A percentile compares a stretch with the other conserved stretches of the same genome.
These are phyloP conservation scores for Zasmidium cellare DNA, from an alignment of 2,329 filamentous ascomycete genomes.

Conservation along the genomic window DNA sequence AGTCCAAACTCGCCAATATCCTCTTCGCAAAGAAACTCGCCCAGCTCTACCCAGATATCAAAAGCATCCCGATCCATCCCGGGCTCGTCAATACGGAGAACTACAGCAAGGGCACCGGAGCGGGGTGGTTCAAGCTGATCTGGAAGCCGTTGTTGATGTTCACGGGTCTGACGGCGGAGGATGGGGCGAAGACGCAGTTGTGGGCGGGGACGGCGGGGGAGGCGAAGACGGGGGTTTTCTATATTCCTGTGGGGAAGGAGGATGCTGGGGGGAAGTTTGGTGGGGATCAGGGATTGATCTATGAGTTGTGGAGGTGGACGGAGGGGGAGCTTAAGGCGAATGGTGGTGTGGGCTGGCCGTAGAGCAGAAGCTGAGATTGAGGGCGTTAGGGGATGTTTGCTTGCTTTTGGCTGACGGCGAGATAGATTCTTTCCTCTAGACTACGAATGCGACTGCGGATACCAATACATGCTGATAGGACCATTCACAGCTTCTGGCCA, in stretches of 20 bases:
- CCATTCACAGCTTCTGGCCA: too few species aligned
- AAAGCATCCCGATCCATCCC: slow-evolving; percentile 47
- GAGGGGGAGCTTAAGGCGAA: slow-evolving; percentile 23
- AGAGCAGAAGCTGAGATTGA: too few species aligned
- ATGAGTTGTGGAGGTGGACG: slow-evolving; percentile 33
- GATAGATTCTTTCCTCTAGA: too few species aligned
- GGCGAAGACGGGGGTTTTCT: slow-evolving; percentile 29
- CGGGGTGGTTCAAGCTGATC: background rate
- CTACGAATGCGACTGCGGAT: too few species aligned
- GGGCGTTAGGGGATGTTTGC: too few species aligned
- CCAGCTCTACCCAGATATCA: slow-evolving; percentile 47
- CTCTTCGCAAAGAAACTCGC: slow-evolving; percentile 47
- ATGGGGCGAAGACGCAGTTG: slow-evolving; percentile 24
- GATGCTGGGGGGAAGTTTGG: slow-evolving; percentile 8
- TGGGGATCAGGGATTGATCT: slow-evolving; percentile 23
- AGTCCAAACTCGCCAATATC: slow-evolving; percentile 52
- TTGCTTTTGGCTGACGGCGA: too few species aligned
- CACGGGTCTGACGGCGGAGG: slow-evolving; percentile 13
- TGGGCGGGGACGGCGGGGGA: slow-evolving; percentile 27
- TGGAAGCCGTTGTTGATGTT: slow-evolving; percentile 6
- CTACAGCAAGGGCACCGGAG: slow-evolving; percentile 24
- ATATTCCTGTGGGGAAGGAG: slow-evolving; percentile 26
- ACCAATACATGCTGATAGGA: too few species aligned
- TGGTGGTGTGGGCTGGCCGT: slow-evolving; percentile 17
- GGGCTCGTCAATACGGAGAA: slow-evolving; percentile 51